Percentiles rank a stretch among this genome's conserved stretches.
phyloP scores from a whole-genome alignment of 2,329 filamentous ascomycete species.

The Penicillium sp. region DNA sequence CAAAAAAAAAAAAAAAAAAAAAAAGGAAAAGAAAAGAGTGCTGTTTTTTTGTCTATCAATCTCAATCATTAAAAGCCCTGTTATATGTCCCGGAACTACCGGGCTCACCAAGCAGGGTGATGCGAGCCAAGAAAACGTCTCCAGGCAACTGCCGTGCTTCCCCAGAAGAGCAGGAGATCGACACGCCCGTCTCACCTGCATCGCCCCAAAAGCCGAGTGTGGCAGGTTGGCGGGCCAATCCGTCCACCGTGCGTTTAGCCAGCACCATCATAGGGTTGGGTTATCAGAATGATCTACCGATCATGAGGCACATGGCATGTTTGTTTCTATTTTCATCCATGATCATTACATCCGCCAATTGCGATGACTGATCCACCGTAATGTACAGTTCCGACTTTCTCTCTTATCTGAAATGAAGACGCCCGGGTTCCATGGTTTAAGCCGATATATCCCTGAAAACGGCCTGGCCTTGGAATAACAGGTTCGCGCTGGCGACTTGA shows the following conservation, averaged over 20 bases:
- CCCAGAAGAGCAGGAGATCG: slow-evolving; percentile 2
- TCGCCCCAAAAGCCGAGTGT: neutral
- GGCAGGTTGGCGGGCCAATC: slow-evolving; percentile 1
- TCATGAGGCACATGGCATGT: neutral
- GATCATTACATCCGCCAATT: neutral
- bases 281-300: neutral
- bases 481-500: slow-evolving; percentile 9
- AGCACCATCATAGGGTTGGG: neutral
- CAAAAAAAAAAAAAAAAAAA: neutral
- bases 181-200: slow-evolving; percentile 7
- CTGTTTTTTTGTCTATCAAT: neutral
- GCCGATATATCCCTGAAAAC: slow-evolving; percentile 10
- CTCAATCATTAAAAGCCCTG: neutral
- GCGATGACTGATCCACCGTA: neutral
- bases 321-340: neutral
- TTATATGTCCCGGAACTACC: neutral
- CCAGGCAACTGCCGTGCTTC: slow-evolving; percentile 3
- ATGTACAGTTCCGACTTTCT: neutral
- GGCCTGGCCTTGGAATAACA: slow-evolving; percentile 13
- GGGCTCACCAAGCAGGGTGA: neutral
- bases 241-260: neutral
- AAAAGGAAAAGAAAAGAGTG: too few species aligned
- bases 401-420: neutral
- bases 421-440: neutral
- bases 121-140: slow-evolving; percentile 4